These are phyloP conservation scores for Parachaetomium inaequale DNA, from an alignment of 495 filamentous ascomycete genomes.

Conservation along the genomic window DNA sequence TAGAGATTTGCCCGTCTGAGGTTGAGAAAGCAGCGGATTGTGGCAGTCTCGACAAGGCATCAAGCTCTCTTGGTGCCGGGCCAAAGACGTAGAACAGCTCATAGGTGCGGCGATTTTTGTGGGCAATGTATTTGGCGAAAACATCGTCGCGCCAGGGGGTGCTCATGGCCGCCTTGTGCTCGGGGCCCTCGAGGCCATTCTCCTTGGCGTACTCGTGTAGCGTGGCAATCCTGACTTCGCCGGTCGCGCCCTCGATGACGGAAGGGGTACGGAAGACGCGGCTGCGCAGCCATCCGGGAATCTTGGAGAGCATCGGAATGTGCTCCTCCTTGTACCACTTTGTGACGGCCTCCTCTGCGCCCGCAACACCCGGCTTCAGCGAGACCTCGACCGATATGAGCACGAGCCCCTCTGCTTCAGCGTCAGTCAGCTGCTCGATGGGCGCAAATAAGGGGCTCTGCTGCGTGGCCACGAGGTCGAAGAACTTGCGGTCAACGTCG, in stretches of 20 bases:
- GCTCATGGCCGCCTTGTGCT: slow-evolving; percentile 57
- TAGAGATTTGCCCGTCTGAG: slow-evolving; percentile 48
- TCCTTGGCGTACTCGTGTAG: slow-evolving; percentile 67
- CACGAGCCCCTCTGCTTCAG: slow-evolving; percentile 57
- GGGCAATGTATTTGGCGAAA: slow-evolving; percentile 52
- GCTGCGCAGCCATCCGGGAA: slow-evolving; percentile 73
- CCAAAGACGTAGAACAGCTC: slow-evolving; percentile 76
- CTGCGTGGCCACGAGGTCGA: slow-evolving; percentile 56
- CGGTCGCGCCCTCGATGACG: slow-evolving; percentile 43
- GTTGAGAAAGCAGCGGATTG: slow-evolving; percentile 47
- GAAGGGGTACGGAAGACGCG: slow-evolving; percentile 56
- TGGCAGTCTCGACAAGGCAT: slow-evolving; percentile 42
- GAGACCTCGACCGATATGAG: slow-evolving; percentile 59
- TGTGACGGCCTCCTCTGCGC: slow-evolving; percentile 52
- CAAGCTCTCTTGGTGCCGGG: slow-evolving; percentile 64
- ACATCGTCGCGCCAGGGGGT: slow-evolving; percentile 57
- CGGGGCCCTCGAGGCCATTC: slow-evolving; percentile 61
- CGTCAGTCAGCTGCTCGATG: slow-evolving; percentile 57
- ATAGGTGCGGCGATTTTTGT: slow-evolving; percentile 56
- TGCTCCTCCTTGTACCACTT: slow-evolving; percentile 74
- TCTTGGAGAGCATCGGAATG: slow-evolving; percentile 62
- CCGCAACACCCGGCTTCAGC: slow-evolving; percentile 49
- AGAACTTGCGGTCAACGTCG: slow-evolving; percentile 64
- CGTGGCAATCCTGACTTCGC: slow-evolving; percentile 52
- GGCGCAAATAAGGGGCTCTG: slow-evolving; percentile 51